Evolutionary conservation across 2,329 filamentous ascomycete genomes (phyloP).

Genomic region (Phoma sp.): DNA sequence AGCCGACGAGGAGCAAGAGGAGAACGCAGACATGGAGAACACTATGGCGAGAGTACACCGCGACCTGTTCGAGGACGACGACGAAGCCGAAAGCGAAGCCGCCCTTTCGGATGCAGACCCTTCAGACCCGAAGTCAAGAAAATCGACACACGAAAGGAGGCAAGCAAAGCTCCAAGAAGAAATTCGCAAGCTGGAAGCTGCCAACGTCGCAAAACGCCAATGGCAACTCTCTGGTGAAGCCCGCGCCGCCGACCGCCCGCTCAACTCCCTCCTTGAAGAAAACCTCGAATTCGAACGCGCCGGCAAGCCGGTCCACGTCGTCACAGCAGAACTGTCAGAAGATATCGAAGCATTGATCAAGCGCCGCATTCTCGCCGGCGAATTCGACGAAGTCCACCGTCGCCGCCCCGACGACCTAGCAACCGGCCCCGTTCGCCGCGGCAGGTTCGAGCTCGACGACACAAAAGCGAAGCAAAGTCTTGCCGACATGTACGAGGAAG

Average conservation of each 20-base stretch:
- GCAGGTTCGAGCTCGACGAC: constrained; percentile 83
- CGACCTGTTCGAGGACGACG: constrained; percentile 82
- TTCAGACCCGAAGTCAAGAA: constrained; percentile 73
- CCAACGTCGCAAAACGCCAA: constrained; percentile 85
- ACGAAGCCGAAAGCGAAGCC: constrained; percentile 64
- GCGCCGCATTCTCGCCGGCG: constrained; percentile 83
- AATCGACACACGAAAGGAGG: constrained; percentile 84
- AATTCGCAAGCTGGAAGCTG: constrained; percentile 88
- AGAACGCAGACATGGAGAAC: constrained; percentile 73
- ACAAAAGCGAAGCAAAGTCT: constrained; percentile 86
- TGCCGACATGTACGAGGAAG: constrained; percentile 92
- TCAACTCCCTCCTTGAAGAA: constrained; percentile 92
- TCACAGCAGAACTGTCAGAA: constrained; percentile 89
- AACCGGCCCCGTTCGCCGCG: constrained; percentile 69
- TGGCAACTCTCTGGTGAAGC: constrained; percentile 94
- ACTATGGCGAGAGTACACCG: constrained; percentile 87
- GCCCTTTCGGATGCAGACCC: constrained; percentile 70
- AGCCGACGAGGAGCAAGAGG: constrained; percentile 23
- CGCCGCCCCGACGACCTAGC: constrained; percentile 78
- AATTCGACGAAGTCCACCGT: constrained; percentile 90
- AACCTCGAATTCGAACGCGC: constrained; percentile 95
- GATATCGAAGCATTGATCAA: constrained; percentile 95
- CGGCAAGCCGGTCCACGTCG: constrained; percentile 92
- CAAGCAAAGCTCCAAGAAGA: constrained; percentile 87
- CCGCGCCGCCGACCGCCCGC: constrained; percentile 77